Conservation (phyloP, 495 filamentous ascomycete genomes). For the Xanthoparmelia taractica region DNA sequence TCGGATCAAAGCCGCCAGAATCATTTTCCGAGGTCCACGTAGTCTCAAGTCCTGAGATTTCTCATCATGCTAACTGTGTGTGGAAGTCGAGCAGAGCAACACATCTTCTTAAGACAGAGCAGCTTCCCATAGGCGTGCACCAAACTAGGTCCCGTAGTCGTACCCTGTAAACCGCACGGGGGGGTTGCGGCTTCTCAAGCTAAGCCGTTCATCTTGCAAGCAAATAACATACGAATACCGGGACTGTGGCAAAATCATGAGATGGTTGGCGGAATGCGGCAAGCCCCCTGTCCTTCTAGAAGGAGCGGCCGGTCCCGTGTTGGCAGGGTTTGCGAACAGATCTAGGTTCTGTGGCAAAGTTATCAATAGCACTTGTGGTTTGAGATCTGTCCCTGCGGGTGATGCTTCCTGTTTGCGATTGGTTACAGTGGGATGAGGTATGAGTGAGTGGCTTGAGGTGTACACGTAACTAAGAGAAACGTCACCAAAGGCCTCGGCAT, state of each 20-base stretch:
- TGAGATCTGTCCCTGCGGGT: background rate
- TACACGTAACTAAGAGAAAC: background rate
- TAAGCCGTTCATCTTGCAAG: background rate
- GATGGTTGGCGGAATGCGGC: background rate
- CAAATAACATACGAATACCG: fast-evolving
- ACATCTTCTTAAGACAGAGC: no score
- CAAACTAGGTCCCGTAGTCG: no score
- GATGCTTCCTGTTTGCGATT: background rate
- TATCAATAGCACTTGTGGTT: background rate
- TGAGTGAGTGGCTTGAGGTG: background rate
- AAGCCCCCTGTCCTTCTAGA: background rate
- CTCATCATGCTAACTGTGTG: no score
- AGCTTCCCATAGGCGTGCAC: no score
- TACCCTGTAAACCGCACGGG: background rate
- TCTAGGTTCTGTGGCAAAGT: no score
- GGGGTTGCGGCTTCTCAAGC: background rate
- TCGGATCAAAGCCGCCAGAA: background rate
- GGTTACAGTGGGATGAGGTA: background rate
- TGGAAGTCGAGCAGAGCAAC: background rate
- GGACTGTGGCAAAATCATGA: background rate
- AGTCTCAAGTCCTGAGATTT: no score
- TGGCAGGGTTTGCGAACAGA: no score
- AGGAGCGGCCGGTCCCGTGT: background rate
- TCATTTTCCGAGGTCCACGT: background rate
- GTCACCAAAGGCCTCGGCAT: background rate